Evolutionary conservation across 2,329 filamentous ascomycete species (phyloP), one percentile per base, ranked within the genome.

Genomic region (Rhexocercosporidium sp.): DNA sequence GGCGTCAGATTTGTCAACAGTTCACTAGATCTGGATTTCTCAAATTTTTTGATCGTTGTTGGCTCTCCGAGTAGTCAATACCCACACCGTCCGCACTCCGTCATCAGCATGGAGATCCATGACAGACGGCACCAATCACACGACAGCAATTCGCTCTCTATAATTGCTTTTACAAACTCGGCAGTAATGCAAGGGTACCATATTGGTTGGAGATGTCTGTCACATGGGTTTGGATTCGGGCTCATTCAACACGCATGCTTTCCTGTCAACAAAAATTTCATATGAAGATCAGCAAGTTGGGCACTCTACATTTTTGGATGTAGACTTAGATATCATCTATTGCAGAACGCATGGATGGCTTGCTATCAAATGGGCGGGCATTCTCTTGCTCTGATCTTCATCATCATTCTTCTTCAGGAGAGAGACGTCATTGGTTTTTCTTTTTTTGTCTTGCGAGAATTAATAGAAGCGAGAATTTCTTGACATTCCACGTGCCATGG

Each of bases 321-420:
- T 53, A 53, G 25, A 53, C 25, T n/a, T 53, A 18, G 25, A 31
- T 25, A 18, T 25, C 49, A 53, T 53, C 49, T 53, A n/a, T 18
- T 29, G 27, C 25, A 31, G 49, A 53, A 31, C 25, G 25, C 25
- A 53, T 31, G 11, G 49, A 53, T 53, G 49, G 2, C 25, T 53
- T n/a, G 34, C 34, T 37, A 9, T 31, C 29, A 27, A 3, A 53
- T 3, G 49, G 22, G 20, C 5, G 7, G 12, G 27, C 25, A 53
- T 53, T n/a, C 11, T 31, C 49, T 53, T 53, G 49, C 49, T 53
- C 49, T 53, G 25, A 31, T 53, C 49, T 53, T 31, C 49, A 53
- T 53, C 25, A 8, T 51, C 14, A 53, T 31, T 53, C 27, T 25
- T 31, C 31, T 27, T 53, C 34, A 11, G 34, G 34, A 37, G 34